Evolutionary conservation across 169 alveolate species (phyloP), one percentile per base, ranked within the genome.

Genomic region (Plasmodium billcollinsi): DNA sequence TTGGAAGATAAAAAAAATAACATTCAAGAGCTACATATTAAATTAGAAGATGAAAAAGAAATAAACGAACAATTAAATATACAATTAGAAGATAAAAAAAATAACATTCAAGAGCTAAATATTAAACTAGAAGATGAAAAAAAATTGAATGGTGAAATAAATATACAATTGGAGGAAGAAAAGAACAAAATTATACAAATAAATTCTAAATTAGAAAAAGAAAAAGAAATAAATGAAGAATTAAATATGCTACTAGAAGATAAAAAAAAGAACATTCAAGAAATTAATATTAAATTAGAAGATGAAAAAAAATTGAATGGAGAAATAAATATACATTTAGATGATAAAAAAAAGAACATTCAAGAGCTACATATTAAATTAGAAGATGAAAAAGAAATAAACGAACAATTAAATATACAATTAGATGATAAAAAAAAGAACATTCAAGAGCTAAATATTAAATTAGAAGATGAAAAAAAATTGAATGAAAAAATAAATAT

Each of bases 321-420:
- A 1, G 29, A 70, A 24, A 3, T n/a, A 39, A 43, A 39, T 11
- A n/a, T 20, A 11, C 14, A 66, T 1, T 14, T 20, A 6, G 21
- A 39, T 14, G 43, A 43, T 14, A 33, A 66, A 20, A 33, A 18
- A 66, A 66, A 29, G 2, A 29, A n/a, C 12, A 69, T n/a, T 33
- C 47, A 24, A 18, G 18, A 56, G 72, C 14, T 63, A 72, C 18
- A 56, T 45, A 24, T 15, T 63, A 43, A 83, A n/a, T 6, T 74
- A 7, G 71, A 76, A 78, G 76, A 61, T 66, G 69, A 61, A 76
- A 92, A 62, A 29, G 26, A 12, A 63, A 78, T 14, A 3, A 70
- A 45, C 20, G 47, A 70, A 3, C 50, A 70, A 24, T 1, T 70
- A 11, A 45, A 14, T 45, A 7, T 45, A 5, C 33, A 47, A 15